phyloP scores from a whole-genome alignment of 352 stramenopile genomes.

The Nothophytophthora sp. region DNA sequence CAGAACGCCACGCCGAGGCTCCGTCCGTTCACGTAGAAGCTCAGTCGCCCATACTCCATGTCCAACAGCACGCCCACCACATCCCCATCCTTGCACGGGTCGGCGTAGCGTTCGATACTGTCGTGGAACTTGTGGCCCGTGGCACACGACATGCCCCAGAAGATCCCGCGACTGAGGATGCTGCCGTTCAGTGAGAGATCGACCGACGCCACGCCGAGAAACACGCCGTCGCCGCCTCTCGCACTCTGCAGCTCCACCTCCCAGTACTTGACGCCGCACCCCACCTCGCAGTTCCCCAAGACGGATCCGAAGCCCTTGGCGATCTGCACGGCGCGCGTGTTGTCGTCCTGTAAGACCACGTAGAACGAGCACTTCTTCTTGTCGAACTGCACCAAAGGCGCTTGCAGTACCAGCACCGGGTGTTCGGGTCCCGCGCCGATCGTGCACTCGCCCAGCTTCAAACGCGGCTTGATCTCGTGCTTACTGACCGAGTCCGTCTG shows the following conservation, averaged over 20 bases:
- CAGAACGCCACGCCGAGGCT: conserved; percentile 76
- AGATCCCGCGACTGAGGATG: conserved; percentile 58
- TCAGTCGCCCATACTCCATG: conserved; percentile 72
- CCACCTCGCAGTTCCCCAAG: conserved; percentile 54
- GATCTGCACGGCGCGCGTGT: conserved; percentile 52
- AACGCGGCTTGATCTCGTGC: conserved; percentile 61
- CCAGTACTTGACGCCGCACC: conserved; percentile 83
- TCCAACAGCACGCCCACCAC: conserved; percentile 74
- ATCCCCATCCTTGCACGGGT: conserved; percentile 75
- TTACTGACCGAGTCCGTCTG: conserved; percentile 77
- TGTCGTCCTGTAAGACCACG: conserved; percentile 53
- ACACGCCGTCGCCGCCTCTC: conserved; percentile 64
- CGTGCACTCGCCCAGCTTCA: conserved; percentile 65
- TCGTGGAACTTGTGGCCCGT: conserved; percentile 82
- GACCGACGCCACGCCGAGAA: conserved; percentile 58
- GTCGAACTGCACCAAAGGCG: conserved; percentile 65
- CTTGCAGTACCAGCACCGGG: conserved; percentile 74
- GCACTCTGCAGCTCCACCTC: conserved; percentile 63
- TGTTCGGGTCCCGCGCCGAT: conserved; percentile 61
- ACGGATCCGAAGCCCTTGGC: conserved; percentile 67
- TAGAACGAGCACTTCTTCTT: conserved; percentile 60
- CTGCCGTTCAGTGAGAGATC: conserved; percentile 63
- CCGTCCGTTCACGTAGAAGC: conserved; percentile 79
- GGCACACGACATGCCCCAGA: conserved; percentile 75
- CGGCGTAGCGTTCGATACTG: conserved; percentile 72